Conservation (phyloP, 192 early-diverging fungal genomes). For the Chytriomyces hyalinus region DNA sequence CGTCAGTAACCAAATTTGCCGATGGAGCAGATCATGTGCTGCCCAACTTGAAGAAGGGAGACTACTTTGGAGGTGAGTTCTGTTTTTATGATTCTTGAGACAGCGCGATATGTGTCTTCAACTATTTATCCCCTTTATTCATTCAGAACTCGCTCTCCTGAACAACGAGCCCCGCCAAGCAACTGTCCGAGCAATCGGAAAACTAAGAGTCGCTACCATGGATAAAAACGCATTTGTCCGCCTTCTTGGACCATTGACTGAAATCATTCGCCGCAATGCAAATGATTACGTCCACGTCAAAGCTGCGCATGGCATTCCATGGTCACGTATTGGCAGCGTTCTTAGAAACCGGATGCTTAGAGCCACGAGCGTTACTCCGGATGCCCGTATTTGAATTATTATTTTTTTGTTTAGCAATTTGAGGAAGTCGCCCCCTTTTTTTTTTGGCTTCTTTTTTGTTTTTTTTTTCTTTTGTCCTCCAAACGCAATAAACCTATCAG, state of each 20-base stretch:
- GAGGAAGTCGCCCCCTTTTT: no score
- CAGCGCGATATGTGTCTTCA: no score
- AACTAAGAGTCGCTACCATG: conserved; percentile 93
- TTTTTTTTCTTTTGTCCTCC: no score
- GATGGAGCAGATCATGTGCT: conserved; percentile 75
- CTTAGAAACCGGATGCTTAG: not conserved
- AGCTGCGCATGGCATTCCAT: not conserved
- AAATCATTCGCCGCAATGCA: conserved; percentile 94
- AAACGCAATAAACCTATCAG: no score
- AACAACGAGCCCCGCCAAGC: conserved; percentile 92
- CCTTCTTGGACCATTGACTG: conserved; percentile 90
- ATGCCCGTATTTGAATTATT: not conserved
- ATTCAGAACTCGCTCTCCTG: conserved; percentile 90
- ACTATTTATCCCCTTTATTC: conserved; percentile 4
- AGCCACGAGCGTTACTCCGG: not conserved
- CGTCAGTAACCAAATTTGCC: conserved; percentile 76
- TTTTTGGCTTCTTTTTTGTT: no score
- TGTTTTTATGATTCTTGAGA: no score
- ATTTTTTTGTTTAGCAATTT: no score
- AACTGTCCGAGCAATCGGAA: conserved; percentile 76
- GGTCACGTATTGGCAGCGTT: not conserved
- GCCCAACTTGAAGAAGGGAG: conserved; percentile 67
- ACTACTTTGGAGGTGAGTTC: conserved; percentile 91
- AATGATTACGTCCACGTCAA: conserved; percentile 73
- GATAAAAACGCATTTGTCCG: conserved; percentile 95